Percentiles rank a stretch among this genome's conserved stretches.
phyloP scores from a whole-genome alignment of 2,329 filamentous ascomycete species.

The Fusarium sp. region DNA sequence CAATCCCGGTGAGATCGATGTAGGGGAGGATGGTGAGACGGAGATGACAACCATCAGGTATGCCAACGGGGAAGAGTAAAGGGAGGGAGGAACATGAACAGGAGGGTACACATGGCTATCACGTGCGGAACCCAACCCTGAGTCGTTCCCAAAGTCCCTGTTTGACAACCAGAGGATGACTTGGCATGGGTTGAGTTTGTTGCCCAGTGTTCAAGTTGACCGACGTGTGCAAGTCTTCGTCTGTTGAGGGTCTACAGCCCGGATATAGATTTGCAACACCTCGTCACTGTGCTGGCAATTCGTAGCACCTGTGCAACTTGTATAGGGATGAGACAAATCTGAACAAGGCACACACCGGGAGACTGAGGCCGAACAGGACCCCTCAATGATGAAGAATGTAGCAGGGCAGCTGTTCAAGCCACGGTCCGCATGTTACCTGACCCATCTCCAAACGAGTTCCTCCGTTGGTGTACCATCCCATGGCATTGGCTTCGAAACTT shows the following conservation, averaged over 20 bases:
- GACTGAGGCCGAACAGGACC: not conserved
- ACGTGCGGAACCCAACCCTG: conserved; percentile 1
- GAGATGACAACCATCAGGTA: not conserved
- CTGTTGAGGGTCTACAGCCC: not conserved
- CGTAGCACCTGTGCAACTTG: not conserved
- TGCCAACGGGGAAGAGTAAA: conserved; percentile 4
- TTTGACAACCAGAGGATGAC: not conserved
- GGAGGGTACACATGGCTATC: conserved; percentile 2
- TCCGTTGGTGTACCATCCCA: not conserved
- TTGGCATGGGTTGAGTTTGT: not conserved
- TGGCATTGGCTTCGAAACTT: not conserved
- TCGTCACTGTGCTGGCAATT: not conserved
- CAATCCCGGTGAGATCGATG: conserved; percentile 12
- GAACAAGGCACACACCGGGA: not conserved
- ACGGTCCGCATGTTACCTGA: conserved; percentile 1
- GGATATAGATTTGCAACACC: not conserved
- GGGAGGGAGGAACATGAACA: not conserved
- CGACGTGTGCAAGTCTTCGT: not conserved
- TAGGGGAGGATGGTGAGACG: not conserved
- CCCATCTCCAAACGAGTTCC: not conserved
- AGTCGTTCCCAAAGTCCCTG: not conserved
- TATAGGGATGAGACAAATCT: conserved; percentile 18
- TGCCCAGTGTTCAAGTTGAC: not conserved
- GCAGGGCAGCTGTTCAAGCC: conserved; percentile 7
- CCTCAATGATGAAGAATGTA: conserved; percentile 2